phyloP scores from a whole-genome alignment of 495 filamentous ascomycete genomes.

The Chaetomidium leptoderma region DNA sequence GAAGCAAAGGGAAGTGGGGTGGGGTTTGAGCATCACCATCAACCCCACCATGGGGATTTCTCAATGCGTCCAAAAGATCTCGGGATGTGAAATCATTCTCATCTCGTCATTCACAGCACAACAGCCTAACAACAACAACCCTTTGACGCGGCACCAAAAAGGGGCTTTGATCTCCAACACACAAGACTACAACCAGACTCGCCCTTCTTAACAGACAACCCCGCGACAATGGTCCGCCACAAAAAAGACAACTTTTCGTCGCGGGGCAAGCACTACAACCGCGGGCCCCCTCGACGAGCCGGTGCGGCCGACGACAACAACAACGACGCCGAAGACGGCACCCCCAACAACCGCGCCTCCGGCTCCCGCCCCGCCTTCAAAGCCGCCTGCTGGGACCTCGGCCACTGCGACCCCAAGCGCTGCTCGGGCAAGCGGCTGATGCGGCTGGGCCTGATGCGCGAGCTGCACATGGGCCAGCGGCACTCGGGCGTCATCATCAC shows the following conservation, averaged over 20 bases:
- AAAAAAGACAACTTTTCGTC: conserved; percentile 83
- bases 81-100: neutral
- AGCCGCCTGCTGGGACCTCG: conserved; percentile 96
- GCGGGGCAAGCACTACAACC: conserved; percentile 56
- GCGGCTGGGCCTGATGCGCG: conserved; percentile 86
- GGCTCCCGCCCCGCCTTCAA: conserved; percentile 61
- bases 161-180: neutral
- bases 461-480: conserved; percentile 85
- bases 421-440: conserved; percentile 95
- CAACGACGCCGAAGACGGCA: conserved; percentile 21
- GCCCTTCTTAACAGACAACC: neutral
- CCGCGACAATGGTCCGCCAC: conserved; percentile 73
- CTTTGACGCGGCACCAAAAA: neutral
- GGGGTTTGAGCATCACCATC: neutral
- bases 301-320: conserved; percentile 28
- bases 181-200: neutral
- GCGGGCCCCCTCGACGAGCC: conserved; percentile 35
- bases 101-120: neutral
- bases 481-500: conserved; percentile 87
- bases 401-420: conserved; percentile 94
- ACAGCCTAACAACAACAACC: no score
- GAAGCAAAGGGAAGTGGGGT: conserved; percentile 1
- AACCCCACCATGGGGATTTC: neutral
- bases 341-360: conserved; percentile 35
- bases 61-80: neutral